Evolutionary conservation across 108 stramenopile genomes (phyloP).

Genomic region (Cylindrotheca closterium): DNA sequence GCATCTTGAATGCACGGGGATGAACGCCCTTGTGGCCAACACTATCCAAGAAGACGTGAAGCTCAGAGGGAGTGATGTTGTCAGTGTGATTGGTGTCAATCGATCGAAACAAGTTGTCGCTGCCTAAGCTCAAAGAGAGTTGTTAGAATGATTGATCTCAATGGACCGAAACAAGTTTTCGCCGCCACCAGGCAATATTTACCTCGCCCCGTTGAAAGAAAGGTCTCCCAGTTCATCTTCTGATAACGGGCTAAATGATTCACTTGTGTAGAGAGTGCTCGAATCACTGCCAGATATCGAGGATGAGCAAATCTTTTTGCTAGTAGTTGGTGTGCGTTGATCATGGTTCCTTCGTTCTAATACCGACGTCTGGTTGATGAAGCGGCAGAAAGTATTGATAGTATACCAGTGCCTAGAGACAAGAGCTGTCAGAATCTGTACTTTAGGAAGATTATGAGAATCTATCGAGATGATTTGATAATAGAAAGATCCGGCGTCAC

Average conservation of each 20-base stretch:
- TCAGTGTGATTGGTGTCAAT: slow-evolving; percentile 48
- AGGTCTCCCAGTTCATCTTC: slow-evolving; percentile 43
- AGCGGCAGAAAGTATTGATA: no score
- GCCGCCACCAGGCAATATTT: no score
- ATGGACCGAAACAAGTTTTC: slow-evolving; percentile 55
- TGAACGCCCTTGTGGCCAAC: slow-evolving; percentile 21
- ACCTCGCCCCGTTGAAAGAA: slow-evolving; percentile 52
- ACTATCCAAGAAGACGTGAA: slow-evolving; percentile 48
- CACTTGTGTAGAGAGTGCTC: not conserved
- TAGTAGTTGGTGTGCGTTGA: no score
- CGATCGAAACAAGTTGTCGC: slow-evolving; percentile 50
- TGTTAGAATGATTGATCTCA: slow-evolving; percentile 38
- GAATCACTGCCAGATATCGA: no score
- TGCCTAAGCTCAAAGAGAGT: slow-evolving; percentile 49
- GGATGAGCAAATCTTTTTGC: no score
- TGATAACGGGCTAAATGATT: slow-evolving; percentile 17
- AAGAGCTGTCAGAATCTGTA: no score
- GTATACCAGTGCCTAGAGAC: no score
- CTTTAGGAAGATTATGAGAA: no score
- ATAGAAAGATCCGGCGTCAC: no score
- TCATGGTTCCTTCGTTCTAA: no score
- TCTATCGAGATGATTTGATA: no score
- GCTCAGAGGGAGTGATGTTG: slow-evolving; percentile 33
- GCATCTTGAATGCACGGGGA: slow-evolving; percentile 27
- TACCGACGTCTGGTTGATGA: no score